phyloP scores from a whole-genome alignment of 208 protist genomes.

The Trypanosomatidae sp. region DNA sequence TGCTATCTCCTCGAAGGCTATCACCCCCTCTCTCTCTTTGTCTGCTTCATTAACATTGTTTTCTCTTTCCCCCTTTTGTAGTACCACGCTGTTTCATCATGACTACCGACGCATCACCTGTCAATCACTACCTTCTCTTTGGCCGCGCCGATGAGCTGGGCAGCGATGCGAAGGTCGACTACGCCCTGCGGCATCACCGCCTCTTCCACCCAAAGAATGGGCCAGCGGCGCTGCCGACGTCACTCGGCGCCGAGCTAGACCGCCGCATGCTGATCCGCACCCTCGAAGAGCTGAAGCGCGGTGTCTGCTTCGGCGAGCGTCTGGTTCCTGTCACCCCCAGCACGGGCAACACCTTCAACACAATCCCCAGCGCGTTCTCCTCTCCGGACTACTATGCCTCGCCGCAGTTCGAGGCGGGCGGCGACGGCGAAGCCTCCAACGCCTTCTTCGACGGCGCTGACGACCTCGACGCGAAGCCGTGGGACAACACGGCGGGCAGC shows the following conservation, averaged over 20 bases:
- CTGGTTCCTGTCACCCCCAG: slow-evolving; percentile 31
- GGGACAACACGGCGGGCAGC: slow-evolving; percentile 51
- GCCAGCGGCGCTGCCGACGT: slow-evolving; percentile 2
- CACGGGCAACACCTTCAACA: slow-evolving; percentile 35
- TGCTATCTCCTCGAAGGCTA: too few relatives aligned
- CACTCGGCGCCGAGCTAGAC: slow-evolving; percentile 21
- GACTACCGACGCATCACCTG: slow-evolving; percentile 78
- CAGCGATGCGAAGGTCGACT: slow-evolving; percentile 65
- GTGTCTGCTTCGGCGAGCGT: slow-evolving; percentile 29
- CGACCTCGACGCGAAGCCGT: slow-evolving; percentile 54
- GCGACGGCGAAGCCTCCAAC: slow-evolving; percentile 24
- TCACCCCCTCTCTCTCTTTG: background rate
- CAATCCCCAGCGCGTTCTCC: slow-evolving; percentile 26
- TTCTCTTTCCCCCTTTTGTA: background rate
- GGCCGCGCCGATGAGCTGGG: slow-evolving; percentile 58
- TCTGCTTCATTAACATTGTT: background rate
- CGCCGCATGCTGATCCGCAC: slow-evolving; percentile 52
- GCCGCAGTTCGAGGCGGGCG: slow-evolving; percentile 12
- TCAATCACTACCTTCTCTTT: slow-evolving; percentile 84
- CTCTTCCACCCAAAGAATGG: slow-evolving; percentile 11
- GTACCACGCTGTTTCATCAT: slow-evolving; percentile 3
- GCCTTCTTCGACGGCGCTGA: slow-evolving; percentile 35
- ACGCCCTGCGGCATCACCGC: slow-evolving; percentile 48
- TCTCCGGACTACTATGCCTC: slow-evolving; percentile 9
- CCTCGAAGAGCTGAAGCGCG: slow-evolving; percentile 50